Conservation (phyloP, 352 stramenopile genomes). For the Globisporangium polare region DNA sequence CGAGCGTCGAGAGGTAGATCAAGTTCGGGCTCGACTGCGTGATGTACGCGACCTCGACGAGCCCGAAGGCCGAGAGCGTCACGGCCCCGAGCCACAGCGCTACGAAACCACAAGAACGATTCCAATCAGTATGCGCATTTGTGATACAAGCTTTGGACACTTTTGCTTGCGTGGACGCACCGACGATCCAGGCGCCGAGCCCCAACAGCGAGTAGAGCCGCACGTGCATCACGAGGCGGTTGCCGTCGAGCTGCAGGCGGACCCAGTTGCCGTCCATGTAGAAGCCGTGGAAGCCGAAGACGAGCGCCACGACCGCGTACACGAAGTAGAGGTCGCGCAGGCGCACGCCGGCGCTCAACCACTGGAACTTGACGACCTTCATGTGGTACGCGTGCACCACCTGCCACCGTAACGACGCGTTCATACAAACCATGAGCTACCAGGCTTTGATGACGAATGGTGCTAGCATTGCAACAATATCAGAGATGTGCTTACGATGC, state of each 20-base stretch:
- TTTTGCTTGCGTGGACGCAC: slow-evolving; percentile 15
- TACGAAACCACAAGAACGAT: slow-evolving; percentile 14
- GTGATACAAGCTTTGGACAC: not conserved
- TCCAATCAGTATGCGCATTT: not conserved
- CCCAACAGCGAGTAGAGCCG: slow-evolving; percentile 59
- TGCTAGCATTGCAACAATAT: not conserved
- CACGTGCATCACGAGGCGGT: slow-evolving; percentile 64
- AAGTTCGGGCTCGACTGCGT: slow-evolving; percentile 42
- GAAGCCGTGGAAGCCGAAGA: slow-evolving; percentile 62
- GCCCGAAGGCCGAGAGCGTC: slow-evolving; percentile 52
- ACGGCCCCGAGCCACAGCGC: slow-evolving; percentile 60
- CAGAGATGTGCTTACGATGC: slow-evolving; percentile 29
- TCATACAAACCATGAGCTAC: not conserved
- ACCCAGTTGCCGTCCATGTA: slow-evolving; percentile 65
- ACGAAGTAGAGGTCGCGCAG: slow-evolving; percentile 68
- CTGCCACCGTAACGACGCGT: slow-evolving; percentile 15
- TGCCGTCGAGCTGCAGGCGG: slow-evolving; percentile 55
- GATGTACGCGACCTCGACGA: slow-evolving; percentile 60
- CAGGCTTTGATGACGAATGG: not conserved
- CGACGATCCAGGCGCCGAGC: slow-evolving; percentile 37
- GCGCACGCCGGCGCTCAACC: slow-evolving; percentile 22
- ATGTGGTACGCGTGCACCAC: slow-evolving; percentile 45
- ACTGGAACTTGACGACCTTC: slow-evolving; percentile 46
- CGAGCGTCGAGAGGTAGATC: slow-evolving; percentile 62
- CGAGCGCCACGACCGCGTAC: slow-evolving; percentile 37